Conservation (phyloP, 352 stramenopile genomes). For the Globisporangium irregulare region DNA sequence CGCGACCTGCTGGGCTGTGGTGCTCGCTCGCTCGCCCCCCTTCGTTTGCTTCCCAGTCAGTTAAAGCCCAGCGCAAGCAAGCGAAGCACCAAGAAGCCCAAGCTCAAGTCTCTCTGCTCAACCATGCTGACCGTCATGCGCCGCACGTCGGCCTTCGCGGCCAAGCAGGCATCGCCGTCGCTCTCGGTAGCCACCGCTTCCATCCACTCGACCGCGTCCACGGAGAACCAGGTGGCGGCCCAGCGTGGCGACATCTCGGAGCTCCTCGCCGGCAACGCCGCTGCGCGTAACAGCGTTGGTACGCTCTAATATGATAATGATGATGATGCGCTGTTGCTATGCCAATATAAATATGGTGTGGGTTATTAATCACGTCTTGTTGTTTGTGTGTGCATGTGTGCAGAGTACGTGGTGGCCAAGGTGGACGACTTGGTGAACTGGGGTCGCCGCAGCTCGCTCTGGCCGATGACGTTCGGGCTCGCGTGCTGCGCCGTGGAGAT, state of each 20-base stretch:
- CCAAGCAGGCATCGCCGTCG: conserved; percentile 16
- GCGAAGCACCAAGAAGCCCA: neutral
- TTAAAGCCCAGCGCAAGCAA: neutral
- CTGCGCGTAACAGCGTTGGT: conserved; percentile 78
- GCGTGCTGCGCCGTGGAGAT: conserved; percentile 99
- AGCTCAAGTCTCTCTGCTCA: neutral
- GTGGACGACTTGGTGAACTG: conserved; percentile 99
- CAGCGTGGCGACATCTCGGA: conserved; percentile 72
- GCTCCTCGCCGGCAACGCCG: conserved; percentile 59
- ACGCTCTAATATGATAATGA: conserved; percentile 23
- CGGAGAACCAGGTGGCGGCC: conserved; percentile 27
- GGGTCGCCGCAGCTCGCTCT: conserved; percentile 95
- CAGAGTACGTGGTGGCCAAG: conserved; percentile 97
- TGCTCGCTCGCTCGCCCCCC: conserved; percentile 6
- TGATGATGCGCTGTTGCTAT: neutral
- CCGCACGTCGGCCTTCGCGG: conserved; percentile 27
- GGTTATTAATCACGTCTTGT: neutral
- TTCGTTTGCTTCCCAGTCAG: conserved; percentile 9
- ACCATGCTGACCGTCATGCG: conserved; percentile 41
- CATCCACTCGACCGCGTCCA: conserved; percentile 26
- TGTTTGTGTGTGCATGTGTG: neutral
- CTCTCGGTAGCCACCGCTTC: conserved; percentile 17
- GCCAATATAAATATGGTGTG: neutral
- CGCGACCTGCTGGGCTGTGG: conserved; percentile 4
- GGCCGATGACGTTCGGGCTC: conserved; percentile 99